Percentiles rank a stretch among this genome's conserved stretches.
Evolutionary conservation across 169 alveolate species (phyloP).

Genomic region (Cryptosporidium sp.): DNA sequence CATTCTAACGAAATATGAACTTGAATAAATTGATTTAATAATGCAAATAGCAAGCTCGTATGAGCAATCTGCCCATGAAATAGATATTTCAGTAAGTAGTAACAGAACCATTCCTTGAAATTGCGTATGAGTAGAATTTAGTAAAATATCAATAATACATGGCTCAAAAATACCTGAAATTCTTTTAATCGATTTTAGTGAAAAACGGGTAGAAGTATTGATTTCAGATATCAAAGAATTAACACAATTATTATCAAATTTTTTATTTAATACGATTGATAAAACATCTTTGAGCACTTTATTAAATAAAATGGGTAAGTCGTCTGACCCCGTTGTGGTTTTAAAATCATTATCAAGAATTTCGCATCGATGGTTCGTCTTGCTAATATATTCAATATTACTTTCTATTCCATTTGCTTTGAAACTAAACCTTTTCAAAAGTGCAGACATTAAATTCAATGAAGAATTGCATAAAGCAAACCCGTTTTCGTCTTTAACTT

Average conservation of each 20-base stretch:
- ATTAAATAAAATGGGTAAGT: background rate
- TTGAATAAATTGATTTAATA: conserved; percentile 30
- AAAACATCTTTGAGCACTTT: background rate
- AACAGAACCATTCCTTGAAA: conserved; percentile 63
- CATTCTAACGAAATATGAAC: conserved; percentile 32
- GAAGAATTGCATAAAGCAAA: conserved; percentile 46
- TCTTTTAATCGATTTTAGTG: conserved; percentile 25
- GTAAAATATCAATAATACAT: conserved; percentile 21
- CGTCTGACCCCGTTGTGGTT: background rate
- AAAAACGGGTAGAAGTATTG: background rate
- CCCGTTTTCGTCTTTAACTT: conserved; percentile 2
- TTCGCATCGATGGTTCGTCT: background rate
- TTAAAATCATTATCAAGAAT: background rate
- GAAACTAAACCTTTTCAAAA: conserved; percentile 32
- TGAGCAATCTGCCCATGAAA: conserved; percentile 55
- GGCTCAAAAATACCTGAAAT: conserved; percentile 1
- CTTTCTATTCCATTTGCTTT: conserved; percentile 21
- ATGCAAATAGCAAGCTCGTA: conserved; percentile 31
- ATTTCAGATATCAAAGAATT: conserved; percentile 1
- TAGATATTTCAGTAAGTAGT: conserved; percentile 45
- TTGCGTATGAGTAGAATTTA: conserved; percentile 24
- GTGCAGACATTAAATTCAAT: conserved; percentile 54
- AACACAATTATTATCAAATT: background rate
- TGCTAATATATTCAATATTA: background rate
- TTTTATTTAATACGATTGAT: background rate